Evolutionary conservation across 2,329 filamentous ascomycete species (phyloP).

Genomic region (Cordyceps pruinosa): DNA sequence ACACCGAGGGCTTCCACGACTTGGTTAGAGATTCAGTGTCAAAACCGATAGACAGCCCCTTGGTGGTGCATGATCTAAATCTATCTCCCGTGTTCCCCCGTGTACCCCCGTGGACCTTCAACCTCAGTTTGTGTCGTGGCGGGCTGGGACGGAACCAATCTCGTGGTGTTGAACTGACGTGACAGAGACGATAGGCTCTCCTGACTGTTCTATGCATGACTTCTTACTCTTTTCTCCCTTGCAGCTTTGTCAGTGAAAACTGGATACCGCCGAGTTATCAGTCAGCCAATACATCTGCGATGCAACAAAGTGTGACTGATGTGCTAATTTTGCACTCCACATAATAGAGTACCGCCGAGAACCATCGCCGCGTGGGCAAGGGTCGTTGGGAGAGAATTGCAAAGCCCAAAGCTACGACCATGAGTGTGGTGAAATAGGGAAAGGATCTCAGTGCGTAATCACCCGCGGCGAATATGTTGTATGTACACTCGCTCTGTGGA

Average conservation of each 20-base stretch:
- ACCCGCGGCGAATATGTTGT: too few relatives aligned
- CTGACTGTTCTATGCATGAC: constrained; percentile 27
- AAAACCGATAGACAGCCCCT: constrained; percentile 26
- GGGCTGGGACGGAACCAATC: constrained; percentile 30
- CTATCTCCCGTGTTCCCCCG: constrained; percentile 24
- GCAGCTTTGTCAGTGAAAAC: background rate
- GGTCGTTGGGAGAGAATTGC: background rate
- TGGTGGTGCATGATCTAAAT: constrained; percentile 30
- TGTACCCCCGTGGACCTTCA: constrained; percentile 24
- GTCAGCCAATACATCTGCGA: background rate
- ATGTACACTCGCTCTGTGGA: too few relatives aligned
- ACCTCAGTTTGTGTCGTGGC: constrained; percentile 27
- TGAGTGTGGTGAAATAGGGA: background rate
- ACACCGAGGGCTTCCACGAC: constrained; percentile 30
- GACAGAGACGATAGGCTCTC: too few relatives aligned
- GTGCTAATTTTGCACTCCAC: background rate
- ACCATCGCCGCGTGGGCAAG: background rate
- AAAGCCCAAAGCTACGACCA: background rate
- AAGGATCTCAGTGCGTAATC: too few relatives aligned
- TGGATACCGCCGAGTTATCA: background rate
- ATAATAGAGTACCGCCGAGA: background rate
- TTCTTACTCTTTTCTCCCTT: background rate
- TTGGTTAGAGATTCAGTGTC: constrained; percentile 34
- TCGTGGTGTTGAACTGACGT: constrained; percentile 24
- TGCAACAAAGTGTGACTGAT: background rate